Percentiles rank a stretch among this genome's conserved stretches.
Conservation (phyloP, 805 yeast genomes). For the Sugiyamaella smithiae region DNA sequence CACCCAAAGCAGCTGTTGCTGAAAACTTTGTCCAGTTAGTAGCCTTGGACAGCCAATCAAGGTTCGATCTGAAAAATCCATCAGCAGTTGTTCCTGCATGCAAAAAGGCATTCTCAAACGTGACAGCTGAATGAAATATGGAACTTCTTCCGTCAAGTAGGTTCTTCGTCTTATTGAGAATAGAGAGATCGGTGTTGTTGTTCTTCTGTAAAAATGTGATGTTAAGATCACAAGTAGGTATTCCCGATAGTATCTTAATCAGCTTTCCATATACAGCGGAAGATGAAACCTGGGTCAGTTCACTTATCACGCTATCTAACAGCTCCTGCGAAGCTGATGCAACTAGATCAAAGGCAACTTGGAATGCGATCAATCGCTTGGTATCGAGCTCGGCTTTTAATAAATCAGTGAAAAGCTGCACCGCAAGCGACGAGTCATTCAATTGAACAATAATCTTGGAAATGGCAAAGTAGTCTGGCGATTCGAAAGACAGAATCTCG, state of each 20-base stretch:
- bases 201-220: slow-evolving; percentile 83
- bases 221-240: slow-evolving; percentile 90
- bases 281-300: slow-evolving; percentile 17
- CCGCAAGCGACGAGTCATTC: slow-evolving; percentile 71
- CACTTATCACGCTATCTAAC: slow-evolving; percentile 49
- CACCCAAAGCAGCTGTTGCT: slow-evolving; percentile 97
- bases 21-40: slow-evolving; percentile 97
- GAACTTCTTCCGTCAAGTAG: slow-evolving; percentile 88
- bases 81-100: slow-evolving; percentile 97
- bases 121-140: slow-evolving; percentile 91
- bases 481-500: slow-evolving; percentile 53
- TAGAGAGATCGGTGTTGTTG: slow-evolving; percentile 80
- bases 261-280: slow-evolving; percentile 40
- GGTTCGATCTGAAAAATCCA: slow-evolving; percentile 80
- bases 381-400: slow-evolving; percentile 43
- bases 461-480: slow-evolving; percentile 78
- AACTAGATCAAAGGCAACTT: slow-evolving; percentile 93
- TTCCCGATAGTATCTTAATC: slow-evolving; percentile 75
- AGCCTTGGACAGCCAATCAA: slow-evolving; percentile 97
- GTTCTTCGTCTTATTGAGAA: slow-evolving; percentile 77
- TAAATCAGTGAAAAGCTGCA: slow-evolving; percentile 61
- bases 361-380: slow-evolving; percentile 66
- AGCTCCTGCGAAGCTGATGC: slow-evolving; percentile 89
- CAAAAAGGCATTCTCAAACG: slow-evolving; percentile 90
- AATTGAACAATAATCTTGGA: slow-evolving; percentile 86